Percentiles rank a stretch among this genome's conserved stretches.
phyloP scores from a whole-genome alignment of 2,329 filamentous ascomycete species.

The Remersonia thermophila region DNA sequence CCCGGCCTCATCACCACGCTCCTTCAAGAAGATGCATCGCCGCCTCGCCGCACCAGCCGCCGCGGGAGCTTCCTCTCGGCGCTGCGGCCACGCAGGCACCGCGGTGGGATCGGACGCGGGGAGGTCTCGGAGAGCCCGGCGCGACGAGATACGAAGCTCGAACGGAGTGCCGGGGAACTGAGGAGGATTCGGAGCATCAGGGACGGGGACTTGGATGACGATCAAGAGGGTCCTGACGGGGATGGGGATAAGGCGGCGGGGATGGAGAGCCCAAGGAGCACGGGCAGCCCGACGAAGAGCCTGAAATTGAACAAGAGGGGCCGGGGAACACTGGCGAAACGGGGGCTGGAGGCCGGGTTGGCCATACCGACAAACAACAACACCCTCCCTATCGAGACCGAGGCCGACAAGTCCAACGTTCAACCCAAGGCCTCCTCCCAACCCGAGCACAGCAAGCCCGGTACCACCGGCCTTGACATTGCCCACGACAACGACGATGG shows the following conservation, averaged over 20 bases:
- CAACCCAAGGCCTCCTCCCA: too few relatives aligned
- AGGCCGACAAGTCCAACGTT: background rate
- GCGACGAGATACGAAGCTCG: slow-evolving; percentile 48
- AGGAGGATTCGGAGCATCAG: slow-evolving; percentile 29
- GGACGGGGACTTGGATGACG: slow-evolving; percentile 20
- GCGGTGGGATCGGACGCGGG: slow-evolving; percentile 40
- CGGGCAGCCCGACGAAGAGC: slow-evolving; percentile 10
- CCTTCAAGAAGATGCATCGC: slow-evolving; percentile 14
- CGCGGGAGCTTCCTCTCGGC: slow-evolving; percentile 44
- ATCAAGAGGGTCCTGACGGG: slow-evolving; percentile 19
- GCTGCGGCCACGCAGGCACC: slow-evolving; percentile 50
- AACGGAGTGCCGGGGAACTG: slow-evolving; percentile 44
- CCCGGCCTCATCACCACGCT: slow-evolving; percentile 7
- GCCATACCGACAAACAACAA: background rate
- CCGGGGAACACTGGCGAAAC: background rate
- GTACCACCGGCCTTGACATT: background rate
- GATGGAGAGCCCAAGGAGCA: slow-evolving; percentile 1
- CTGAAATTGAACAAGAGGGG: slow-evolving; percentile 12
- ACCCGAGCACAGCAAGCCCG: background rate
- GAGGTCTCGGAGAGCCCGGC: slow-evolving; percentile 45
- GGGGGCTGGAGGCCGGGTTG: background rate
- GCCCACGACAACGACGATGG: background rate
- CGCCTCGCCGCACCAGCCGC: slow-evolving; percentile 33
- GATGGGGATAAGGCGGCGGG: slow-evolving; percentile 6
- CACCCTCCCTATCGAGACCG: background rate